Evolutionary conservation across 306 rosid genomes (phyloP).

Genomic region (Inga laurina): DNA sequence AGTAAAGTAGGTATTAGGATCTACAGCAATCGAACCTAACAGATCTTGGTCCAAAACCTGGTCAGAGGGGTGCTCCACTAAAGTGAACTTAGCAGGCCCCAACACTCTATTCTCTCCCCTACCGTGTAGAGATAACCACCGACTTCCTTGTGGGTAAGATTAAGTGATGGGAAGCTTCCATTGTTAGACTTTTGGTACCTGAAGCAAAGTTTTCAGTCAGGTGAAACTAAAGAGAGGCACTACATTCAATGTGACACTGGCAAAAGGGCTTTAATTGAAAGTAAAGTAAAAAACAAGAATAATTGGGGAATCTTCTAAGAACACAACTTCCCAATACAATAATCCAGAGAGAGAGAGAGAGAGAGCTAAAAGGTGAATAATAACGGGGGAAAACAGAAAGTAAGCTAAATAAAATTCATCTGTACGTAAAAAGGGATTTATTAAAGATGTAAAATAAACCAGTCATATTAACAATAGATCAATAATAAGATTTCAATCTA

Average conservation of each 20-base stretch:
- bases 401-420: not conserved
- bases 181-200: constrained; percentile 80
- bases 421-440: not conserved
- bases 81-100: constrained; percentile 78
- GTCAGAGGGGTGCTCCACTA: constrained; percentile 45
- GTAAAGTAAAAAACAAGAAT: not conserved
- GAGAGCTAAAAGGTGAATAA: constrained; percentile 4
- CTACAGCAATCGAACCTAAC: constrained; percentile 66
- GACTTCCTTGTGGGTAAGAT: constrained; percentile 92
- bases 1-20: constrained; percentile 45
- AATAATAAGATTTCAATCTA: constrained; percentile 12
- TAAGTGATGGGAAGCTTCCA: constrained; percentile 91
- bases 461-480: not conserved
- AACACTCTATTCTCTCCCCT: constrained; percentile 94
- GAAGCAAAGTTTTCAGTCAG: constrained; percentile 35
- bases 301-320: not conserved
- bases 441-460: not conserved
- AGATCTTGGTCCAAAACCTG: constrained; percentile 59
- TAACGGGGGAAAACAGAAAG: not conserved
- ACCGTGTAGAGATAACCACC: constrained; percentile 98
- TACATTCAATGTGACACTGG: constrained; percentile 28
- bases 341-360: not conserved
- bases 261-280: constrained; percentile 8
- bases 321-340: constrained; percentile 11
- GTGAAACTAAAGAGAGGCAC: constrained; percentile 23